Percentiles rank a stretch among this genome's conserved stretches.
These are phyloP conservation scores for Artemisia argyi DNA, from an alignment of 129 eudicot genomes.

Conservation along the genomic window DNA sequence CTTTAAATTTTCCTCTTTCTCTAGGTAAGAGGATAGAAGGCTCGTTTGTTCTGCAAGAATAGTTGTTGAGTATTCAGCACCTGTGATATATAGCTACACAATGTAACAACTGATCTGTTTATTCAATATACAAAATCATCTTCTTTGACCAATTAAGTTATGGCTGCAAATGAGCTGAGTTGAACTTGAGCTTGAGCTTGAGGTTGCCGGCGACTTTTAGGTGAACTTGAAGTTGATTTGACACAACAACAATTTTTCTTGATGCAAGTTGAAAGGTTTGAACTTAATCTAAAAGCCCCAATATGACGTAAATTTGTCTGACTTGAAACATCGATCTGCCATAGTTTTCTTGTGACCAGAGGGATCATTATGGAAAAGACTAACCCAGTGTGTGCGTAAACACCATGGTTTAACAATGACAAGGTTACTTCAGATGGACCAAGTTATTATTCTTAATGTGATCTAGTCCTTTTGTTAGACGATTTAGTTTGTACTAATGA, in stretches of 20 bases:
- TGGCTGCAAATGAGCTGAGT: slow-evolving; percentile 18
- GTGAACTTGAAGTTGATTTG: neutral
- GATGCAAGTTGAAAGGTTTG: neutral
- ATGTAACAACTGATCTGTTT: slow-evolving; percentile 36
- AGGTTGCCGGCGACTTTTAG: neutral
- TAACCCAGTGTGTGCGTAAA: too few species aligned
- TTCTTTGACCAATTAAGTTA: neutral
- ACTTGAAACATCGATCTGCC: too few species aligned
- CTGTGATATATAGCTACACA: slow-evolving; percentile 13
- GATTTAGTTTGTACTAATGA: too few species aligned
- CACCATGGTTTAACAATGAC: too few species aligned
- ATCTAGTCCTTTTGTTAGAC: too few species aligned
- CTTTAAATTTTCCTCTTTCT: slow-evolving; percentile 56
- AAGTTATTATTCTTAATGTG: too few species aligned
- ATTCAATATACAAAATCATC: neutral
- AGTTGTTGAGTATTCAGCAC: slow-evolving; percentile 15
- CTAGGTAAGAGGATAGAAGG: slow-evolving; percentile 88
- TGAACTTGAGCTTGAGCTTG: neutral
- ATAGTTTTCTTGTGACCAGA: too few species aligned
- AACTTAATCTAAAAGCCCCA: neutral
- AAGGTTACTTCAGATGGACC: too few species aligned
- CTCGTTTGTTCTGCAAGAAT: slow-evolving; percentile 82
- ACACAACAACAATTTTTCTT: neutral
- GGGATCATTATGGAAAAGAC: too few species aligned
- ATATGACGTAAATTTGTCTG: neutral